Conservation (phyloP, 1,284 basidiomycete species). For the Athelia sp. region DNA sequence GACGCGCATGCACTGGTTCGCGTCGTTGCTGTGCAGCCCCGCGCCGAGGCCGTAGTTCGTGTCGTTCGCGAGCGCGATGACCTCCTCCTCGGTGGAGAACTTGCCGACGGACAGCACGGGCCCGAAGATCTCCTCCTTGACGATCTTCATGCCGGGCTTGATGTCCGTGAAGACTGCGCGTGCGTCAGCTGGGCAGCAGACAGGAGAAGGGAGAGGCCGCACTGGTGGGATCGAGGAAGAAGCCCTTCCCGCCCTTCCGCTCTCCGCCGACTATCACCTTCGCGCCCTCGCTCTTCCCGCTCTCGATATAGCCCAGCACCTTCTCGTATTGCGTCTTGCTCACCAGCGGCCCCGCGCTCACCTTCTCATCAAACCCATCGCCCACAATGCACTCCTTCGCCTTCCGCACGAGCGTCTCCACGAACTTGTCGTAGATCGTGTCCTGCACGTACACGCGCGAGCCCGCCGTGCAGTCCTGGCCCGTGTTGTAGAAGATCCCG, state of each 20-base stretch:
- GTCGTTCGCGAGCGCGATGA: constrained; percentile 75
- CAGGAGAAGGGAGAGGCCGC: constrained; percentile 18
- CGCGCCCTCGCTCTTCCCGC: constrained; percentile 83
- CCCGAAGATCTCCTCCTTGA: constrained; percentile 76
- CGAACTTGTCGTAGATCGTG: constrained; percentile 79
- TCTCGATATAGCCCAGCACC: constrained; percentile 86
- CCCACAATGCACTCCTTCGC: constrained; percentile 72
- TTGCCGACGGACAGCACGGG: constrained; percentile 75
- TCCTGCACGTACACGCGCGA: constrained; percentile 85
- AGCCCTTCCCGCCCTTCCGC: constrained; percentile 65
- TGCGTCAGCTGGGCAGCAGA: not conserved
- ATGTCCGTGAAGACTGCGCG: constrained; percentile 69
- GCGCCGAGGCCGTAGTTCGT: constrained; percentile 87
- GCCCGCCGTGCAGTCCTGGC: constrained; percentile 87
- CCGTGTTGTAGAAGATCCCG: constrained; percentile 81
- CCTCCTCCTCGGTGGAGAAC: constrained; percentile 80
- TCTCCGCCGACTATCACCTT: constrained; percentile 76
- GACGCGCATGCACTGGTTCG: constrained; percentile 84
- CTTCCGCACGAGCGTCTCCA: constrained; percentile 61
- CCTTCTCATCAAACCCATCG: constrained; percentile 74
- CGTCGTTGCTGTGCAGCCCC: constrained; percentile 84
- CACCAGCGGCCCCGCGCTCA: constrained; percentile 79
- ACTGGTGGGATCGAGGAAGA: constrained; percentile 76
- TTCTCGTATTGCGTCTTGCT: constrained; percentile 82
- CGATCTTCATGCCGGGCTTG: constrained; percentile 72